Conservation (phyloP, 1,284 basidiomycete species). For the Microbotryomycetes sp. region DNA sequence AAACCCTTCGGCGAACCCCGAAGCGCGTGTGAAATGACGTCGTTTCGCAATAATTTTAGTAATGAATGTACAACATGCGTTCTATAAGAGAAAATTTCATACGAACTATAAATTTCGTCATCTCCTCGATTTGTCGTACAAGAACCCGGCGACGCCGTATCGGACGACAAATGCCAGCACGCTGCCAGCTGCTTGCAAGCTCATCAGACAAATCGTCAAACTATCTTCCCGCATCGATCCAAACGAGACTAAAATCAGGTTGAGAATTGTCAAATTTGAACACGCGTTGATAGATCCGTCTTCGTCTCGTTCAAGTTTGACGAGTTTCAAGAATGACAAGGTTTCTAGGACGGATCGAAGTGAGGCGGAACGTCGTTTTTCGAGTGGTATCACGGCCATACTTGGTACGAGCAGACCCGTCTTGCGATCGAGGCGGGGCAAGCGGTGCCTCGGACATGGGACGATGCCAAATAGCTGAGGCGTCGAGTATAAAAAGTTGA, state of each 20-base stretch:
- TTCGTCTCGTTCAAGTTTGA: slow-evolving; percentile 56
- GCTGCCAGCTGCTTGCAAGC: slow-evolving; percentile 66
- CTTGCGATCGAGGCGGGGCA: slow-evolving; percentile 69
- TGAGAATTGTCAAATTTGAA: slow-evolving; percentile 82
- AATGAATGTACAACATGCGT: background rate
- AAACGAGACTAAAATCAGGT: slow-evolving; percentile 64
- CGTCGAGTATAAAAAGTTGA: slow-evolving; percentile 91
- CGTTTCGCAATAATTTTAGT: background rate
- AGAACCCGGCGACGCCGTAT: slow-evolving; percentile 75
- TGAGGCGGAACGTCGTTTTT: slow-evolving; percentile 3
- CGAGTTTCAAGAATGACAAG: slow-evolving; percentile 57
- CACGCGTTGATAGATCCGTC: slow-evolving; percentile 51
- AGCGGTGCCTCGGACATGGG: slow-evolving; percentile 84
- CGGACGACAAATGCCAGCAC: slow-evolving; percentile 69
- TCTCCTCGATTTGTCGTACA: slow-evolving; percentile 82
- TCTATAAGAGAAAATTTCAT: background rate
- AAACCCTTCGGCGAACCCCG: too few relatives aligned
- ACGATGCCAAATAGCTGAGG: slow-evolving; percentile 93
- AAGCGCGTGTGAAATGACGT: too few relatives aligned
- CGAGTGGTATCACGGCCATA: slow-evolving; percentile 49
- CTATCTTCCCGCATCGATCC: slow-evolving; percentile 75
- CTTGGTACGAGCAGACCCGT: slow-evolving; percentile 70
- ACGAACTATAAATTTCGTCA: slow-evolving; percentile 37
- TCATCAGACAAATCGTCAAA: slow-evolving; percentile 64
- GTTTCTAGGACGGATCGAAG: slow-evolving; percentile 53